phyloP scores from a whole-genome alignment of 1,284 basidiomycete species.

The Veloporphyrellus conicus region DNA sequence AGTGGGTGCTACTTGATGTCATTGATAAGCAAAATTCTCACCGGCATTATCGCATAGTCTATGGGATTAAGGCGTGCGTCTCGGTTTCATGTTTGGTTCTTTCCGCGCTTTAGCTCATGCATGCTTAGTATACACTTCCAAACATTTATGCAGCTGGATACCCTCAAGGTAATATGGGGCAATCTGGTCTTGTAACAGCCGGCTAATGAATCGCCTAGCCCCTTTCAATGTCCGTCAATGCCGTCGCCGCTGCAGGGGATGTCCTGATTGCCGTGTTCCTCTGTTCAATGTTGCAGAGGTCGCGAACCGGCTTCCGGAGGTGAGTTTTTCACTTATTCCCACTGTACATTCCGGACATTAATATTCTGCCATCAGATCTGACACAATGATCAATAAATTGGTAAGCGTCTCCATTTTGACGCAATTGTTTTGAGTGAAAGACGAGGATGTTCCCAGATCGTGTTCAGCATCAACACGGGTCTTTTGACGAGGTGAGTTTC shows the following conservation, averaged over 20 bases:
- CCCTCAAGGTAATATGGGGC: conserved; percentile 19
- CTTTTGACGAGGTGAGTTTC: conserved; percentile 32
- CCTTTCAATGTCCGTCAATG: conserved; percentile 53
- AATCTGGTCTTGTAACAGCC: too few relatives aligned
- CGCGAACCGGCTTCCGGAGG: conserved; percentile 57
- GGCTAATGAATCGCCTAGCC: conserved; percentile 17
- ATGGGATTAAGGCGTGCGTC: conserved; percentile 39
- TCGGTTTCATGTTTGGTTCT: background rate
- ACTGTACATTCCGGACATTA: background rate
- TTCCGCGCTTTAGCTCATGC: conserved; percentile 4
- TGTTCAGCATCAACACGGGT: conserved; percentile 52
- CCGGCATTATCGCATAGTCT: conserved; percentile 31
- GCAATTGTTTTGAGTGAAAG: background rate
- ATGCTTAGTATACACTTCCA: conserved; percentile 27
- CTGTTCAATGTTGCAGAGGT: conserved; percentile 47
- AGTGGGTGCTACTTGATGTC: conserved; percentile 12
- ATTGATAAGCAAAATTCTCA: conserved; percentile 1
- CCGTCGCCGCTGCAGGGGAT: conserved; percentile 51
- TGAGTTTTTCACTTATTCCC: conserved; percentile 13
- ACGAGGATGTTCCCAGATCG: conserved; percentile 32
- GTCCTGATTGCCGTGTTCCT: conserved; percentile 51
- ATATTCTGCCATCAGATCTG: conserved; percentile 34
- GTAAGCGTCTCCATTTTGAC: conserved; percentile 22
- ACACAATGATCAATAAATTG: conserved; percentile 47
- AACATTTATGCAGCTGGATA: conserved; percentile 39